A percentile compares a stretch with the other conserved stretches of the same genome.
These are phyloP conservation scores for Chalciporus sphaerocephalus DNA, from an alignment of 768 basidiomycete genomes.

Conservation along the genomic window DNA sequence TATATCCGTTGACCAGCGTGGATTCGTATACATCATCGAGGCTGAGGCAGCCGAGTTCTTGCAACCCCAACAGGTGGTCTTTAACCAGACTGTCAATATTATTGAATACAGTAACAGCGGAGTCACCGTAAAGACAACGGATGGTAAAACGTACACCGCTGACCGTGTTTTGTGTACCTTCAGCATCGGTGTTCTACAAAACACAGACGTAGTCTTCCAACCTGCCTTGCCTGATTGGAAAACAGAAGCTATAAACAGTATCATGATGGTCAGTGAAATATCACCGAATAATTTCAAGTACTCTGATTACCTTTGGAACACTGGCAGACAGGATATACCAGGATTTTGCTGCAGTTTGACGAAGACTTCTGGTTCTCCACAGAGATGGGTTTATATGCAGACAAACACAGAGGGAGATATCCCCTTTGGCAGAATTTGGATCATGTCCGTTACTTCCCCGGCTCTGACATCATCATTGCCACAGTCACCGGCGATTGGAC, in stretches of 20 bases:
- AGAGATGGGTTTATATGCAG: conserved; percentile 52
- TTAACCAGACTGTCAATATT: conserved; percentile 47
- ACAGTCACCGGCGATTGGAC: conserved; percentile 38
- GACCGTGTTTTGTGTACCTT: conserved; percentile 66
- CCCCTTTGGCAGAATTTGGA: conserved; percentile 68
- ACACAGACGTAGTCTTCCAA: conserved; percentile 53
- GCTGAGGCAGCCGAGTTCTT: conserved; percentile 56
- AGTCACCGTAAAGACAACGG: conserved; percentile 44
- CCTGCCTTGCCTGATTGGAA: conserved; percentile 59
- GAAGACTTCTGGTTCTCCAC: conserved; percentile 57
- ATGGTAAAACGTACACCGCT: conserved; percentile 42
- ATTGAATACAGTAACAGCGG: conserved; percentile 44
- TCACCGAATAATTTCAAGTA: not conserved
- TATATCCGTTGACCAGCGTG: conserved; percentile 58
- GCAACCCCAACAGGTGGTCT: conserved; percentile 38
- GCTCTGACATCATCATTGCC: conserved; percentile 44
- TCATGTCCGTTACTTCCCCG: conserved; percentile 52
- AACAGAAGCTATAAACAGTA: conserved; percentile 57
- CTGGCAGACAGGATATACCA: conserved; percentile 61
- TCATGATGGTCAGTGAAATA: conserved; percentile 46
- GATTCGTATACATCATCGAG: conserved; percentile 54
- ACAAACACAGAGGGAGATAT: conserved; percentile 56
- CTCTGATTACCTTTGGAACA: conserved; percentile 1
- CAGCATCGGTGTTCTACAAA: conserved; percentile 66
- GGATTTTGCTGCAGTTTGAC: conserved; percentile 62